Conservation (phyloP, 176 grass and related monocot genomes). For the Avena atlantica region DNA sequence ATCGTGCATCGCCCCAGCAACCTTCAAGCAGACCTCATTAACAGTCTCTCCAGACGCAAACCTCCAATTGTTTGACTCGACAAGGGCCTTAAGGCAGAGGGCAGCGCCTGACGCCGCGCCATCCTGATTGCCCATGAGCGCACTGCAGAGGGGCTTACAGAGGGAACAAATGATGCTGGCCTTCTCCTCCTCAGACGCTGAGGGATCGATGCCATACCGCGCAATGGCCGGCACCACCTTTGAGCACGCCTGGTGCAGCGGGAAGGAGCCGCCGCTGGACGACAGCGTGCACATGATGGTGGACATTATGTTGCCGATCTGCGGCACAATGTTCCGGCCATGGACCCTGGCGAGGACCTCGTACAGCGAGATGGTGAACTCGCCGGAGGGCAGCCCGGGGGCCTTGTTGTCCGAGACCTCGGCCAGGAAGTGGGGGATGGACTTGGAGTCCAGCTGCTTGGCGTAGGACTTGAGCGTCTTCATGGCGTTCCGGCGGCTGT, state of each 20-base stretch:
- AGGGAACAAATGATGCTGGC: constrained; percentile 69
- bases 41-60: constrained; percentile 69
- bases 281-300: constrained; percentile 94
- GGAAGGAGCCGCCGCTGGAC: constrained; percentile 86
- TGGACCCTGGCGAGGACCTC: constrained; percentile 93
- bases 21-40: constrained; percentile 86
- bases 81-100: constrained; percentile 79
- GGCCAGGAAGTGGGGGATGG: constrained; percentile 84
- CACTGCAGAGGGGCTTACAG: constrained; percentile 73
- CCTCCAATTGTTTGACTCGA: constrained; percentile 81
- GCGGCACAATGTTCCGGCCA: constrained; percentile 92
- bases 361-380: constrained; percentile 98
- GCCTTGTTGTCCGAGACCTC: constrained; percentile 84
- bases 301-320: constrained; percentile 94
- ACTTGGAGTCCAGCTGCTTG: constrained; percentile 79
- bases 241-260: constrained; percentile 96
- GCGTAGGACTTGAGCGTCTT: constrained; percentile 90
- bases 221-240: constrained; percentile 90
- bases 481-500: constrained; percentile 92
- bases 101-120: constrained; percentile 71
- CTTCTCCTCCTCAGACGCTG: constrained; percentile 69
- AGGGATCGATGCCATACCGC: constrained; percentile 74
- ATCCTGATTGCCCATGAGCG: constrained; percentile 73
- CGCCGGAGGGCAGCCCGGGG: constrained; percentile 49
- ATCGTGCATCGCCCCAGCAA: constrained; percentile 86